Conservation (phyloP, 139 green algal species). For the Diplosphaera chodatii region DNA sequence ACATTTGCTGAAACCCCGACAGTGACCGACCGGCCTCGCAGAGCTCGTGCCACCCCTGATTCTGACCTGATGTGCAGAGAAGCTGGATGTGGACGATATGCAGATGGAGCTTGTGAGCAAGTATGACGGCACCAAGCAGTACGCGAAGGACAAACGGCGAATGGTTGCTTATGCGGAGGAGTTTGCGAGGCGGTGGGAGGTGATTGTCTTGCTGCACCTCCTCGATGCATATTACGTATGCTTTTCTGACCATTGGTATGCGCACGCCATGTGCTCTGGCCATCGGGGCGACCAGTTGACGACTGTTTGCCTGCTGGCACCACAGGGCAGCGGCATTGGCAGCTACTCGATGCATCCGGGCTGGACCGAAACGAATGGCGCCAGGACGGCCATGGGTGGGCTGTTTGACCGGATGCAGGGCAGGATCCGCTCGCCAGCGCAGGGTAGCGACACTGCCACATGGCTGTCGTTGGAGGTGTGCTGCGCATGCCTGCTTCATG, state of each 20-base stretch:
- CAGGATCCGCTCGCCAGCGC: constrained; percentile 32
- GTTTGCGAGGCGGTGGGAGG: constrained; percentile 32
- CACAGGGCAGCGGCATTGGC: constrained; percentile 20
- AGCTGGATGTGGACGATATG: constrained; percentile 43
- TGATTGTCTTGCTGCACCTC: too few species aligned
- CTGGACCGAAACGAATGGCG: constrained; percentile 57
- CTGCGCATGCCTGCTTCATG: too few species aligned
- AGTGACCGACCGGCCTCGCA: too few species aligned
- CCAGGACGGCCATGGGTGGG: constrained; percentile 51
- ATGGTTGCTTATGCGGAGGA: constrained; percentile 37
- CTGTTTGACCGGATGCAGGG: constrained; percentile 47
- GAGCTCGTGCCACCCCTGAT: not conserved
- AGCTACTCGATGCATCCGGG: constrained; percentile 13
- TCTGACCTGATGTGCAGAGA: constrained; percentile 4
- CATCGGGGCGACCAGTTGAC: too few species aligned
- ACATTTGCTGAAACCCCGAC: too few species aligned
- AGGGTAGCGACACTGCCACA: constrained; percentile 58
- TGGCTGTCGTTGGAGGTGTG: constrained; percentile 50
- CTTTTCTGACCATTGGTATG: too few species aligned
- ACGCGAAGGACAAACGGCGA: constrained; percentile 57
- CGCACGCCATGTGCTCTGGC: too few species aligned
- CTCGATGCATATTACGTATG: too few species aligned
- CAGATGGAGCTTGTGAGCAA: constrained; percentile 8
- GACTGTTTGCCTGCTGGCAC: not conserved
- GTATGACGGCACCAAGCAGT: constrained; percentile 41